A percentile compares a stretch with the other conserved stretches of the same genome.
phyloP scores from a whole-genome alignment of 2,329 filamentous ascomycete species.

The Thielaviopsis populi region DNA sequence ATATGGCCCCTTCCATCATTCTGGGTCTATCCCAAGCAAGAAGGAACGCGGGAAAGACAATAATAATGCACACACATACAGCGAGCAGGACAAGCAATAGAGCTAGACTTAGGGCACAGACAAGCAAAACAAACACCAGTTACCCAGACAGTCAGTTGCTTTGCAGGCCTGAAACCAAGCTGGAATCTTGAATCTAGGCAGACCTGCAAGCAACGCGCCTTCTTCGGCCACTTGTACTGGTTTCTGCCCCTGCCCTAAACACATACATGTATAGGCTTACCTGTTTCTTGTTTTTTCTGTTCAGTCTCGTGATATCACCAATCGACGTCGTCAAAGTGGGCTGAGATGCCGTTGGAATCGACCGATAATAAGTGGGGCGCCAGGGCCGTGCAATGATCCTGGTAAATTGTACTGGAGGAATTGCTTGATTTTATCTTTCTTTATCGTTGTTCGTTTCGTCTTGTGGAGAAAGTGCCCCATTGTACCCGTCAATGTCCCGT shows the following conservation, averaged over 20 bases:
- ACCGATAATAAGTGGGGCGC: constrained; percentile 16
- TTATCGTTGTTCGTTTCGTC: not conserved
- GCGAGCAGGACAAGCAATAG: not conserved
- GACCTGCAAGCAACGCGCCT: not conserved
- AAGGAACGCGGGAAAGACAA: not conserved
- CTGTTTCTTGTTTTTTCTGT: not conserved
- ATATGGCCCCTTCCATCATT: not conserved
- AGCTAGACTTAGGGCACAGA: too few relatives aligned
- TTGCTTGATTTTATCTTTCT: constrained; percentile 1
- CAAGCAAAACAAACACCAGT: not conserved
- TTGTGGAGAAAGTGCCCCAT: not conserved
- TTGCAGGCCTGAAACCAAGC: not conserved
- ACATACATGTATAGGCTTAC: not conserved
- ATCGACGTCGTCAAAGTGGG: constrained; percentile 17
- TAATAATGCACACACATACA: not conserved
- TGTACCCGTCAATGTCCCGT: not conserved
- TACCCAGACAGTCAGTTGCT: not conserved
- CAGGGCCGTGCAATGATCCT: constrained; percentile 12
- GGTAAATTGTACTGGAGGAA: constrained; percentile 7
- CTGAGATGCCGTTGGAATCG: constrained; percentile 16
- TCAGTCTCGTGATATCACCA: constrained; percentile 13
- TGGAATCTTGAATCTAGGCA: not conserved
- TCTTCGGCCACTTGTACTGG: not conserved
- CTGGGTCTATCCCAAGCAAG: not conserved
- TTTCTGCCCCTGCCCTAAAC: not conserved